Evolutionary conservation across 768 basidiomycete species (phyloP).

Genomic region (Kwoniella heveanensis): DNA sequence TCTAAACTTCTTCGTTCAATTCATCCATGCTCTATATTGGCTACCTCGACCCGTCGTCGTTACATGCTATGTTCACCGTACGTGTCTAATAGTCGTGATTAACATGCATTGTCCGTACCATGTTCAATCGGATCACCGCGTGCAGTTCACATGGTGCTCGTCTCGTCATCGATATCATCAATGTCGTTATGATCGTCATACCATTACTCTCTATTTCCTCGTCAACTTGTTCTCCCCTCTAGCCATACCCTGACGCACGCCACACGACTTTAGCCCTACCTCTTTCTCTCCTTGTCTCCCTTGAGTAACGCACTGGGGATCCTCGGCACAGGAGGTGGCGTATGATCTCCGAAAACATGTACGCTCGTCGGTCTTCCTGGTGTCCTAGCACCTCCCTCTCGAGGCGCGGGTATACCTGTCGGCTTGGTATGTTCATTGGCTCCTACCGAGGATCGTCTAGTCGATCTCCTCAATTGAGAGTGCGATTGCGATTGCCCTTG

Average conservation of each 20-base stretch:
- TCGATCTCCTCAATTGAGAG: constrained; percentile 12
- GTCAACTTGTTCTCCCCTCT: too few relatives aligned
- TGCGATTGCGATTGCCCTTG: background rate
- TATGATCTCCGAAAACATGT: constrained; percentile 29
- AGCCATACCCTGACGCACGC: too few relatives aligned
- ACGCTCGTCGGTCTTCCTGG: constrained; percentile 36
- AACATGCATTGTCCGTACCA: background rate
- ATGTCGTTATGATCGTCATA: background rate
- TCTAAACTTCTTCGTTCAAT: too few relatives aligned
- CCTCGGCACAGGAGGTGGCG: constrained; percentile 47
- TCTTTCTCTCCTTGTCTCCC: constrained; percentile 12
- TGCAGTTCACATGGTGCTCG: too few relatives aligned
- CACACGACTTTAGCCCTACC: background rate
- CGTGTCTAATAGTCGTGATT: too few relatives aligned
- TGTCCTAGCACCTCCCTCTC: background rate
- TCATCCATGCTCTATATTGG: too few relatives aligned
- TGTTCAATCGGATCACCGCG: too few relatives aligned
- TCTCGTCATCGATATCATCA: too few relatives aligned
- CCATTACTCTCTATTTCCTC: too few relatives aligned
- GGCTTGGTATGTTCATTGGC: constrained; percentile 19
- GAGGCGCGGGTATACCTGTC: constrained; percentile 37
- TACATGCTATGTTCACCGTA: too few relatives aligned
- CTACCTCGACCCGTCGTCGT: too few relatives aligned
- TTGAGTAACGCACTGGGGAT: constrained; percentile 44
- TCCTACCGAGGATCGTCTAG: constrained; percentile 33